Conservation (phyloP, 2,329 filamentous ascomycete genomes). For the Verticillium isaacii region DNA sequence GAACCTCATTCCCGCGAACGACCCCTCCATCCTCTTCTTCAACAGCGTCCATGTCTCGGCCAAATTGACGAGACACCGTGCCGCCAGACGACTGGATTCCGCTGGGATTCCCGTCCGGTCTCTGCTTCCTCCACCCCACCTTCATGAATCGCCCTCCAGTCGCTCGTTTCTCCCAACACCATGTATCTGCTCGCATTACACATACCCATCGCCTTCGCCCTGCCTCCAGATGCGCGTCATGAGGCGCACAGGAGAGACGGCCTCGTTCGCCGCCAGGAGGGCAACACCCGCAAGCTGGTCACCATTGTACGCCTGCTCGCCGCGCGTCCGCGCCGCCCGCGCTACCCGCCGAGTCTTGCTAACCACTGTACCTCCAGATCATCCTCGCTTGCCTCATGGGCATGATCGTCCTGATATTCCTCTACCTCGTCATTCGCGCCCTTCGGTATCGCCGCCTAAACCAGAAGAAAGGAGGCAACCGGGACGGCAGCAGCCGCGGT, state of each 20-base stretch:
- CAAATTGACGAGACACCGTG: background rate
- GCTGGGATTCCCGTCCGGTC: background rate
- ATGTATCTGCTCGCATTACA: background rate
- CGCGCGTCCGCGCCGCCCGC: background rate
- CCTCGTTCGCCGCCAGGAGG: background rate
- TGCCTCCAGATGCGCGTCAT: background rate
- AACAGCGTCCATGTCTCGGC: background rate
- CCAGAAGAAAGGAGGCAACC: background rate
- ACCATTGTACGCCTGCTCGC: background rate
- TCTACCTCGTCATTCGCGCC: background rate
- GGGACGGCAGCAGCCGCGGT: constrained; percentile 6
- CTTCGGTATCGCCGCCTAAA: background rate
- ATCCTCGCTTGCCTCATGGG: background rate
- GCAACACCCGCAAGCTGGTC: background rate
- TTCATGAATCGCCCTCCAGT: background rate
- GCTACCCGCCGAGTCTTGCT: background rate
- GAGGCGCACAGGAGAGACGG: background rate
- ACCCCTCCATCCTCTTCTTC: background rate
- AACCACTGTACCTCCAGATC: background rate
- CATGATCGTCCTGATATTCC: background rate
- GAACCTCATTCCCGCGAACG: background rate
- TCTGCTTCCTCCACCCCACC: background rate
- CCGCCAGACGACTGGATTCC: background rate
- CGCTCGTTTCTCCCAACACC: background rate
- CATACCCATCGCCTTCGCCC: background rate